phyloP scores from a whole-genome alignment of 176 grass and related monocot genomes.

The Paspalum notatum region DNA sequence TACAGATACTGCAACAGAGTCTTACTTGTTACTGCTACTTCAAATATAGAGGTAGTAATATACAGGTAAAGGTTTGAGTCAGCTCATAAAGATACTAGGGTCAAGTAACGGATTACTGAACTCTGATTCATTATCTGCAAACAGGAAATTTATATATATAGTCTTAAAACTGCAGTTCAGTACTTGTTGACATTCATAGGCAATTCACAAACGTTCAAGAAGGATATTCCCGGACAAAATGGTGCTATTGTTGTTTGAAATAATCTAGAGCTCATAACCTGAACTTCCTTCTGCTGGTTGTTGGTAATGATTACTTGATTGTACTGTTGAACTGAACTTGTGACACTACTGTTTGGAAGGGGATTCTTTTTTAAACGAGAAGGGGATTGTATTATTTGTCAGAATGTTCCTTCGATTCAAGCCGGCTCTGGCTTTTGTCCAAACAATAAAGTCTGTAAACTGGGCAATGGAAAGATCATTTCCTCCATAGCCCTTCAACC shows the following conservation, averaged over 20 bases:
- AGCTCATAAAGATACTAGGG: neutral
- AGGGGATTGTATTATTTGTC: neutral
- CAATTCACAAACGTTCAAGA: neutral
- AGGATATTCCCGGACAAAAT: too few relatives aligned
- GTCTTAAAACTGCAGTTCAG: neutral
- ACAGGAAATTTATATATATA: neutral
- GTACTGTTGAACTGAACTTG: too few relatives aligned
- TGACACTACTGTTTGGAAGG: too few relatives aligned
- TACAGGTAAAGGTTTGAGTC: too few relatives aligned
- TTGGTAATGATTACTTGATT: too few relatives aligned
- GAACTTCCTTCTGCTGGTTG: too few relatives aligned
- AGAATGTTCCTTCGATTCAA: neutral
- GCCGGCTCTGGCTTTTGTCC: neutral
- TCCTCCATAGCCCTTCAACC: neutral
- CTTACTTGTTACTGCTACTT: constrained; percentile 2
- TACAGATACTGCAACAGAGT: constrained; percentile 60
- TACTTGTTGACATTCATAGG: neutral
- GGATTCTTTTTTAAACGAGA: too few relatives aligned
- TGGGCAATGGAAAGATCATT: neutral
- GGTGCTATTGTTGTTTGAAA: too few relatives aligned
- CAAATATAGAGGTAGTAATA: neutral
- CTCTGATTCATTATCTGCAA: neutral
- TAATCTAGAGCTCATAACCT: too few relatives aligned
- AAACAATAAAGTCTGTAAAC: neutral
- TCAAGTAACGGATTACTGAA: neutral